These are phyloP conservation scores for Neocucurbitaria cava DNA, from an alignment of 2,329 filamentous ascomycete species.

Conservation along the genomic window DNA sequence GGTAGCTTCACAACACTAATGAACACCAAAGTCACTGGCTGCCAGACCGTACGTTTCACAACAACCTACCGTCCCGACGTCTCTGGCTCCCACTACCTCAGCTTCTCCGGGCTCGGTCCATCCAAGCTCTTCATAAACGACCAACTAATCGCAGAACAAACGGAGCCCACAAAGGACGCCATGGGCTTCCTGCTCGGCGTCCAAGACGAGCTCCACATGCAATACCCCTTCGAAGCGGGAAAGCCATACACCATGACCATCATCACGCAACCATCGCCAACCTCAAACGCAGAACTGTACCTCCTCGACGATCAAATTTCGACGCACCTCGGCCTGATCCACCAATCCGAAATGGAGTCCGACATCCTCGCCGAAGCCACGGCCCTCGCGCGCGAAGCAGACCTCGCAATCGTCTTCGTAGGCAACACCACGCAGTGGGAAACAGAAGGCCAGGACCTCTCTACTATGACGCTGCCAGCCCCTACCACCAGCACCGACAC, in stretches of 20 bases:
- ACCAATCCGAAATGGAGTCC: conserved; percentile 23
- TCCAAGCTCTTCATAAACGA: conserved; percentile 23
- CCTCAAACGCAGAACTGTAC: conserved; percentile 19
- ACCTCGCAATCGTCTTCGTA: conserved; percentile 71
- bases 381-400: conserved; percentile 54
- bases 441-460: conserved; percentile 29
- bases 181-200: conserved; percentile 27
- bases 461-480: conserved; percentile 31
- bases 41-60: conserved; percentile 14
- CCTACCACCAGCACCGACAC: no score
- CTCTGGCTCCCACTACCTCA: conserved; percentile 19
- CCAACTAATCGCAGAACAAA: conserved; percentile 9
- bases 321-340: conserved; percentile 22
- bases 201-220: conserved; percentile 20
- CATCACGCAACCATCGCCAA: conserved; percentile 17
- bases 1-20: conserved; percentile 21
- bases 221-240: conserved; percentile 9
- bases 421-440: conserved; percentile 60
- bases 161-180: conserved; percentile 11
- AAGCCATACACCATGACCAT: conserved; percentile 16
- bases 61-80: conserved; percentile 16
- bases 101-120: conserved; percentile 20
- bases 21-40: conserved; percentile 17
- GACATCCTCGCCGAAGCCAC: conserved; percentile 24
- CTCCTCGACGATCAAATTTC: conserved; percentile 21